Evolutionary conservation across 441 rosid genomes (phyloP), one percentile per base, ranked within the genome.

Genomic region (Manihot esculenta): DNA sequence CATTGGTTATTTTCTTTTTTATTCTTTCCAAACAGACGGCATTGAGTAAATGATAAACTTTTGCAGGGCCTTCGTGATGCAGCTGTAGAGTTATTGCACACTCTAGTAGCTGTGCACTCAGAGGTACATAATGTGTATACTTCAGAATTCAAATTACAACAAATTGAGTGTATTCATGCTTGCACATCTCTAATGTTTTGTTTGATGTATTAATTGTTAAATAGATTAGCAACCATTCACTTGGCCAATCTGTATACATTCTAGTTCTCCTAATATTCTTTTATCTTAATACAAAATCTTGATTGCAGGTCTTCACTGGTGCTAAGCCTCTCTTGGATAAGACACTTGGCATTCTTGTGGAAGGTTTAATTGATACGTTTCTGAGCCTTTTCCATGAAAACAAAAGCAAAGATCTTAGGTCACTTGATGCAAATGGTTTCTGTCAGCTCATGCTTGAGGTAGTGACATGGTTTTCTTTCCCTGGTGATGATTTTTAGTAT

Each of bases 361-460:
- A 94, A 87, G 98, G 99, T 76, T 91, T 94, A 49, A 83, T 94
- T 21, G 99, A 94, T 80, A 94, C 93, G 44, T 90, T 92, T 72
- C 85, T 90, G 35, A 91, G 96, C 81, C 83, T 94, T 79, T 79
- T 92, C 72, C 72, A 86, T 80, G 99, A 91, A 81, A 86, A 85
- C 75, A 78, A 84, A 86, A 74, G 82, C 64, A 72, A 79, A 49
- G 92, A 87, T 65, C 87, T 94, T 33, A 82, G 86, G 68, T 82
- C 87, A 47, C 84, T 94, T 64, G 99, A 94, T 79, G 80, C 93
- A 57, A 94, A 94, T 84, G 99, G 99, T 66, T 94, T 94, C 75
- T 94, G 99, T 76, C 99, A 94, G 85, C 89, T 94, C 64, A 94
- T 92, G 97, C 90, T 94, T 10, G 98, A 94, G 97, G 99, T 92